Conservation (phyloP, 2,329 filamentous ascomycete species). For the Colletotrichum liriopes region DNA sequence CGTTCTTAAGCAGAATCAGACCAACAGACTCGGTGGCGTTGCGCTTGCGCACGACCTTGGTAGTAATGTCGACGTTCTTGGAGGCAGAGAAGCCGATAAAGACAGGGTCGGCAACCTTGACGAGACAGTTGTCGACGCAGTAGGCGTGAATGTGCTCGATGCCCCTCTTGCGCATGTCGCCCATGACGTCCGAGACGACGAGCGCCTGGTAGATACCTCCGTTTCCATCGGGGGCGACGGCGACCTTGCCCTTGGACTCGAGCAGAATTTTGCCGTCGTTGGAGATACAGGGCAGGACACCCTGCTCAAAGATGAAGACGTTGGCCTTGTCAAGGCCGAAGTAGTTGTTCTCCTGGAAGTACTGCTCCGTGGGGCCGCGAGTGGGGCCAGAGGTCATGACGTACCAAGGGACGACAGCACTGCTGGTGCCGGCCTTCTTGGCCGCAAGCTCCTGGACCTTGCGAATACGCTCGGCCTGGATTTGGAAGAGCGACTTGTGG, state of each 20-base stretch:
- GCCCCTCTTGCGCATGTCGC: slow-evolving; percentile 90
- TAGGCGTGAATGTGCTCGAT: slow-evolving; percentile 97
- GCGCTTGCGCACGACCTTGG: slow-evolving; percentile 99
- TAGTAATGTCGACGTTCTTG: slow-evolving; percentile 93
- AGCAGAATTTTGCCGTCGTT: slow-evolving; percentile 98
- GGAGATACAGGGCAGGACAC: slow-evolving; percentile 95
- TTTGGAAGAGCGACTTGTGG: slow-evolving; percentile 95
- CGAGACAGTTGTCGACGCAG: slow-evolving; percentile 99
- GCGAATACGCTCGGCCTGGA: slow-evolving; percentile 94
- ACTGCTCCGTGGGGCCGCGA: slow-evolving; percentile 90
- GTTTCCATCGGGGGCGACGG: slow-evolving; percentile 97
- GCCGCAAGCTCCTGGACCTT: slow-evolving; percentile 88
- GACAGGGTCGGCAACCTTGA: slow-evolving; percentile 95
- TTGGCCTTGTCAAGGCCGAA: slow-evolving; percentile 91
- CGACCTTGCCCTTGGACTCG: slow-evolving; percentile 90
- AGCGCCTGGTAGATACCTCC: slow-evolving; percentile 97
- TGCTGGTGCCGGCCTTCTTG: slow-evolving; percentile 70
- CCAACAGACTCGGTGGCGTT: slow-evolving; percentile 96
- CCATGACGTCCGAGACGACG: slow-evolving; percentile 82
- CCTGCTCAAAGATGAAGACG: slow-evolving; percentile 95
- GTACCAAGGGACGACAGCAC: slow-evolving; percentile 91
- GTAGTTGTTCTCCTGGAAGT: slow-evolving; percentile 91
- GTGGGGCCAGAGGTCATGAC: slow-evolving; percentile 99
- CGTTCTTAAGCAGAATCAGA: slow-evolving; percentile 94
- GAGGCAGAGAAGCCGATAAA: slow-evolving; percentile 95